phyloP scores from a whole-genome alignment of 345 rosid species.

The Gossypium rotundifolium region DNA sequence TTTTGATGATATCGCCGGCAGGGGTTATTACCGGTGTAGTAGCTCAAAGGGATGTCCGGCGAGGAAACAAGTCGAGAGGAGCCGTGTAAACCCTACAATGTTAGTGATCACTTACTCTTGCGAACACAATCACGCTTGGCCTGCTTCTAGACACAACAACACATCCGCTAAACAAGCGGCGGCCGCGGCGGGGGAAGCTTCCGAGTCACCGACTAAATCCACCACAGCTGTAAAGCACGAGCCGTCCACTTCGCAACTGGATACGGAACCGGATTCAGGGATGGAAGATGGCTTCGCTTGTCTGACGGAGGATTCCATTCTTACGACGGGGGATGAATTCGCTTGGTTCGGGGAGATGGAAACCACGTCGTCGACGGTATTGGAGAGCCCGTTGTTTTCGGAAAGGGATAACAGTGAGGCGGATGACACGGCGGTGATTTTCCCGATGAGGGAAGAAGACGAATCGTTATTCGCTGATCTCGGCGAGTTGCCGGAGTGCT shows the following conservation, averaged over 20 bases:
- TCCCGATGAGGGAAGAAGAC: conserved; percentile 72
- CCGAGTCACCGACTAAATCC: conserved; percentile 4
- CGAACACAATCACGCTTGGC: conserved; percentile 94
- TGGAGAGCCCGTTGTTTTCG: conserved; percentile 61
- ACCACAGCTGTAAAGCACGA: conserved; percentile 14
- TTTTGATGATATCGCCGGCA: conserved; percentile 24
- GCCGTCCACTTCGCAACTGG: conserved; percentile 18
- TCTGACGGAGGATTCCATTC: conserved; percentile 39
- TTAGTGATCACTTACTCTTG: conserved; percentile 76
- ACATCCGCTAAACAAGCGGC: conserved; percentile 10
- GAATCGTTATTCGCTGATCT: conserved; percentile 96
- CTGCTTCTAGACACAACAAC: conserved; percentile 43
- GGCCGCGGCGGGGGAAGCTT: background rate
- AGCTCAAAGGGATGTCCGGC: conserved; percentile 98
- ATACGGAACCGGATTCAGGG: conserved; percentile 30
- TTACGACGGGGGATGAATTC: conserved; percentile 54
- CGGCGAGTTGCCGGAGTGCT: conserved; percentile 95
- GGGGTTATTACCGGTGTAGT: conserved; percentile 94
- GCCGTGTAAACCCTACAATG: conserved; percentile 78
- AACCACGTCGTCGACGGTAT: conserved; percentile 60
- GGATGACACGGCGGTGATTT: conserved; percentile 43
- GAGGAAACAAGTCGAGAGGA: conserved; percentile 93
- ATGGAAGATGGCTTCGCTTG: conserved; percentile 41
- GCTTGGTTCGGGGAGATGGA: conserved; percentile 81
- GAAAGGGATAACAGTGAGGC: conserved; percentile 26